phyloP scores from a whole-genome alignment of 2,329 filamentous ascomycete genomes.

The Amylocarpus encephaloides region DNA sequence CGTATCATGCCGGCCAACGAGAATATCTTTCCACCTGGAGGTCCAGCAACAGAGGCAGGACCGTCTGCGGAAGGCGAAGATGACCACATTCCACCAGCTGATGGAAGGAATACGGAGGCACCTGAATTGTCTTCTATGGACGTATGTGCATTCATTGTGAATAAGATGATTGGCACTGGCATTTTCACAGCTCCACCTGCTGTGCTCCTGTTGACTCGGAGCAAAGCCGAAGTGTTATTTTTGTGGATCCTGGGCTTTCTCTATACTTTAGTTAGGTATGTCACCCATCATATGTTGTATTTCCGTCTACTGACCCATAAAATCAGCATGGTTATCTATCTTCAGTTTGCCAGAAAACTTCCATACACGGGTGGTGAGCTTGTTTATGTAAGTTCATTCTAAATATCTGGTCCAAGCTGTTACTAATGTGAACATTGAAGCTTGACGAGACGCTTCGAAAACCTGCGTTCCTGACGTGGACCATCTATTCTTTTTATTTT shows the following conservation, averaged over 20 bases:
- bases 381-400: conserved; percentile 26
- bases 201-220: conserved; percentile 14
- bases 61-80: too few relatives aligned
- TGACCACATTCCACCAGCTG: too few relatives aligned
- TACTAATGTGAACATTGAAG: too few relatives aligned
- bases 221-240: conserved; percentile 34
- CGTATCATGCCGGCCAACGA: too few relatives aligned
- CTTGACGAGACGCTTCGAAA: too few relatives aligned
- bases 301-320: background rate
- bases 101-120: too few relatives aligned
- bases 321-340: conserved; percentile 30
- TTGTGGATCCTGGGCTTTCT: conserved; percentile 40
- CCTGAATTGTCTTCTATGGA: conserved; percentile 1
- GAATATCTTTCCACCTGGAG: too few relatives aligned
- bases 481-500: conserved; percentile 27
- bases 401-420: too few relatives aligned
- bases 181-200: conserved; percentile 17
- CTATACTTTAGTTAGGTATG: conserved; percentile 37
- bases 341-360: conserved; percentile 40
- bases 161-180: conserved; percentile 23
- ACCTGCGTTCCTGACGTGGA: conserved; percentile 26
- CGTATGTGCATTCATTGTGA: conserved; percentile 15
- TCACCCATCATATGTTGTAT: too few relatives aligned
- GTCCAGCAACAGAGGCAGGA: too few relatives aligned
- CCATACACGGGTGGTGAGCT: conserved; percentile 34